Evolutionary conservation across 495 filamentous ascomycete genomes (phyloP).

Genomic region (Staphylotrichum tortipilum): DNA sequence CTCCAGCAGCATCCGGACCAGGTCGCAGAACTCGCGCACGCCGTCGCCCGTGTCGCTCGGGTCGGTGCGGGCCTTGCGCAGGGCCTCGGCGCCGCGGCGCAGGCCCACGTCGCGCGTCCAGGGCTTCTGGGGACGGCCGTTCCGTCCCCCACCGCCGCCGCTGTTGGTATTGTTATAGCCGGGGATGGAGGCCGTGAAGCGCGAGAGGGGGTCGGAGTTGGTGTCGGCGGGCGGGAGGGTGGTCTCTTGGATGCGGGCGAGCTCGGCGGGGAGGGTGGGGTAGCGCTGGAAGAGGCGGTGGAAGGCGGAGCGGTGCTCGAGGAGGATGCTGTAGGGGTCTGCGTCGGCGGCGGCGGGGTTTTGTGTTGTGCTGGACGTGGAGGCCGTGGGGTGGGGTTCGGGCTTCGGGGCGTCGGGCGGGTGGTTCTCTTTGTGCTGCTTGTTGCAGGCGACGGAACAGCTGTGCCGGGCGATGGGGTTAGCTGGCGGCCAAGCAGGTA

Average conservation of each 20-base stretch:
- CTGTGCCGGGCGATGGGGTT: slow-evolving; percentile 26
- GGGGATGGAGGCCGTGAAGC: neutral
- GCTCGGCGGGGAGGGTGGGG: slow-evolving; percentile 41
- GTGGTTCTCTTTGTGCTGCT: slow-evolving; percentile 49
- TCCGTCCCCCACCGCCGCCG: neutral
- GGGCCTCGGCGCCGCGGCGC: slow-evolving; percentile 28
- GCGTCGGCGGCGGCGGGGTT: slow-evolving; percentile 2
- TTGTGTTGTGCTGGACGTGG: neutral
- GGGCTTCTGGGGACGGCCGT: slow-evolving; percentile 10
- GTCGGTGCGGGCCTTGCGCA: slow-evolving; percentile 26
- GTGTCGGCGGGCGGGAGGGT: slow-evolving; percentile 36
- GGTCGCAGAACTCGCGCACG: slow-evolving; percentile 40
- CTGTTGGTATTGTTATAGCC: neutral
- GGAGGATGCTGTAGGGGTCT: slow-evolving; percentile 30
- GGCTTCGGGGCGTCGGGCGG: slow-evolving; percentile 14
- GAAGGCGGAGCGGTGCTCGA: slow-evolving; percentile 38
- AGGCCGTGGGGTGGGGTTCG: neutral
- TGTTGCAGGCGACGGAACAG: slow-evolving; percentile 62
- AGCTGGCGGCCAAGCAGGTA: slow-evolving; percentile 1
- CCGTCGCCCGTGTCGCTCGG: slow-evolving; percentile 33
- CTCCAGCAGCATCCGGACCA: slow-evolving; percentile 30
- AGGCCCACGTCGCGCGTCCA: slow-evolving; percentile 36
- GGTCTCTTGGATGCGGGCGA: slow-evolving; percentile 44
- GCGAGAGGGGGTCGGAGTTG: neutral
- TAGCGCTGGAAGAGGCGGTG: slow-evolving; percentile 43